These are phyloP conservation scores for Geotrichum restrictum DNA, from an alignment of 1,139 yeast genomes.

Conservation along the genomic window DNA sequence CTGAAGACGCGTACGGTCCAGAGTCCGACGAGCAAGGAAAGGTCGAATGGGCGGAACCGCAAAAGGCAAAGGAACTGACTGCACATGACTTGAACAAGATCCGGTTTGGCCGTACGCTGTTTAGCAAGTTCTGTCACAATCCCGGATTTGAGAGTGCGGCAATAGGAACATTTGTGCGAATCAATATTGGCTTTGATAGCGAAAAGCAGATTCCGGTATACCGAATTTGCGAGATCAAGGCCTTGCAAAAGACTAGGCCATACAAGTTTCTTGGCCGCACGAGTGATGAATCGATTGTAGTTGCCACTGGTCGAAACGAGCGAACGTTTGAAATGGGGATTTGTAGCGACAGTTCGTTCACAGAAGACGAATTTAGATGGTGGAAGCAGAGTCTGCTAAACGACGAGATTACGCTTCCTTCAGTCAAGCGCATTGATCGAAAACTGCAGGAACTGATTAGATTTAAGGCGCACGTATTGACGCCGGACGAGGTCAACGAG, in stretches of 20 bases:
- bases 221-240: constrained; percentile 77
- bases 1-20: constrained; percentile 34
- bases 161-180: constrained; percentile 72
- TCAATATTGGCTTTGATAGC: constrained; percentile 70
- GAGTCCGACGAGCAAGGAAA: constrained; percentile 39
- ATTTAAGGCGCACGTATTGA: constrained; percentile 62
- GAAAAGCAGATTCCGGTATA: constrained; percentile 64
- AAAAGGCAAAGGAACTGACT: constrained; percentile 41
- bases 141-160: constrained; percentile 71
- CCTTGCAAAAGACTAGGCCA: constrained; percentile 57
- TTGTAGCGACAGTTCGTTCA: constrained; percentile 72
- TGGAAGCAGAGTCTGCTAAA: constrained; percentile 60
- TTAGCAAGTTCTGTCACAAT: constrained; percentile 73
- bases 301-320: constrained; percentile 66
- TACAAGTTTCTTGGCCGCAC: constrained; percentile 47
- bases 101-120: constrained; percentile 70
- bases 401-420: constrained; percentile 59
- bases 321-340: constrained; percentile 70
- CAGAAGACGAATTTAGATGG: constrained; percentile 66
- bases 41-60: constrained; percentile 52
- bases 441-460: constrained; percentile 59
- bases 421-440: constrained; percentile 60
- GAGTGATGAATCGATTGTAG: constrained; percentile 43
- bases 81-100: constrained; percentile 63
- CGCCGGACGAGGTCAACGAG: constrained; percentile 72